Base-by-base conservation (phyloP, 257 asterid species). In the Plantago major region DNA sequence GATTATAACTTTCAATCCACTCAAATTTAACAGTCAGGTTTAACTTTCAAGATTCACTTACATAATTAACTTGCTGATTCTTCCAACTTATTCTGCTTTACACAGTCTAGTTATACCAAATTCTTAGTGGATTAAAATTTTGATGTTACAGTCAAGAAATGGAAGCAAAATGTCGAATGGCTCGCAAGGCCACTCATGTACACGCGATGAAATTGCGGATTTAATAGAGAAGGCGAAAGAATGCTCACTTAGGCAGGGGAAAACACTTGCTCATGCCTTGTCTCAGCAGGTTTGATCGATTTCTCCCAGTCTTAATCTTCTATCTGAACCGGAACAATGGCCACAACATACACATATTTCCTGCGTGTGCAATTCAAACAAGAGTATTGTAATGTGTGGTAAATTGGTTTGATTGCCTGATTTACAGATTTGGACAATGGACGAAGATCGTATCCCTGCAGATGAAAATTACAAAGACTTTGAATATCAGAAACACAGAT, bases 231-330 rank as follows among this genome's bases (percentile, higher is more conserved):
- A 52, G 57, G 78, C 78, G 33, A 71, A 78, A 58, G 82, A 79
- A 17, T 76, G 81, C 66, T 73, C 89, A 18, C 78, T 75, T 70
- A 70, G 56, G 63, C 79, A 72, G 53, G 84, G 80, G 55, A 77
- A 73, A 14, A 69, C 77, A 22, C 88, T 84, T 60, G 82, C 84
- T 58, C 79, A 71, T 73, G 84, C 84, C 69, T 75, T 84, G 69
- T 80, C 95, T 63, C 81, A 54, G 15, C 83, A 85, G 95, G 95
- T 77, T 68, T 18, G 11, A 17, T 11, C 43, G 42, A 2, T 46
- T 0, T 63, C 48, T 10, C 16, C 61, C 12, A 17, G 28, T 17
- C 18, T 52, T 52, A 19, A 52, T 18, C n/a, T 19, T 52, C 5
- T 18, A 10, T 22, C 37, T 52, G 15, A 52, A 52, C 57, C 33